Evolutionary conservation across 352 stramenopile genomes (phyloP).

Genomic region (Globisporangium paroecandrum): DNA sequence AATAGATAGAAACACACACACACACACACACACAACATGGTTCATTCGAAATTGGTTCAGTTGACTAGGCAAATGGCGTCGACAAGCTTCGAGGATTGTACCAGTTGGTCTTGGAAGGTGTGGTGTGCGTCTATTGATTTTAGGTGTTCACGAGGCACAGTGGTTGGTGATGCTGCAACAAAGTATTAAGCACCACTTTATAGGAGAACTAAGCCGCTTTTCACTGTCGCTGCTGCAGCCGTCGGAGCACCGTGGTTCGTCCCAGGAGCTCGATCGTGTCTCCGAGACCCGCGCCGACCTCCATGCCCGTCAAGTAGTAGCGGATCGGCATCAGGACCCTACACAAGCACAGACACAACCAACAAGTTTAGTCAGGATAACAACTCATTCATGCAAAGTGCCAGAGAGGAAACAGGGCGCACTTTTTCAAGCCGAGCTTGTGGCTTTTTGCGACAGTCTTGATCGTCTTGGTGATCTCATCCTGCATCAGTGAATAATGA

Average conservation of each 20-base stretch:
- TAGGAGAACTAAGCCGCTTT: not conserved
- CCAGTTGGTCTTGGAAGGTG: too few species aligned
- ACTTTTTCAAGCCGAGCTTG: constrained; percentile 84
- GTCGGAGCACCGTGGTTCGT: constrained; percentile 48
- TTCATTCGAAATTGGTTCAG: not conserved
- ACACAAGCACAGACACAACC: constrained; percentile 10
- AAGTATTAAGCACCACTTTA: too few species aligned
- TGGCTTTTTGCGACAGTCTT: constrained; percentile 72
- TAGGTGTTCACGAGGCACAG: too few species aligned
- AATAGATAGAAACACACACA: constrained; percentile 12
- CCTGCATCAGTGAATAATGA: constrained; percentile 25
- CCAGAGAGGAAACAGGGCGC: constrained; percentile 13
- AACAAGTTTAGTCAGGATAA: not conserved
- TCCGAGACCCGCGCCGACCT: constrained; percentile 76
- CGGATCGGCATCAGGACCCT: constrained; percentile 87
- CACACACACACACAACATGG: not conserved
- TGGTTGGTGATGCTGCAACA: too few species aligned
- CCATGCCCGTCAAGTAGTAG: constrained; percentile 85
- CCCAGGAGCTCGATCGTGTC: constrained; percentile 82
- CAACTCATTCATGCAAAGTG: not conserved
- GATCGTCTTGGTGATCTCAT: constrained; percentile 73
- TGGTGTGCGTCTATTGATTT: not conserved
- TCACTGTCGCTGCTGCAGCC: constrained; percentile 28
- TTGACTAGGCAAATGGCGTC: too few species aligned
- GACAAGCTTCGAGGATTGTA: too few species aligned